Evolutionary conservation across 148 eudicot species (phyloP).

Genomic region (Diospyros lotus): DNA sequence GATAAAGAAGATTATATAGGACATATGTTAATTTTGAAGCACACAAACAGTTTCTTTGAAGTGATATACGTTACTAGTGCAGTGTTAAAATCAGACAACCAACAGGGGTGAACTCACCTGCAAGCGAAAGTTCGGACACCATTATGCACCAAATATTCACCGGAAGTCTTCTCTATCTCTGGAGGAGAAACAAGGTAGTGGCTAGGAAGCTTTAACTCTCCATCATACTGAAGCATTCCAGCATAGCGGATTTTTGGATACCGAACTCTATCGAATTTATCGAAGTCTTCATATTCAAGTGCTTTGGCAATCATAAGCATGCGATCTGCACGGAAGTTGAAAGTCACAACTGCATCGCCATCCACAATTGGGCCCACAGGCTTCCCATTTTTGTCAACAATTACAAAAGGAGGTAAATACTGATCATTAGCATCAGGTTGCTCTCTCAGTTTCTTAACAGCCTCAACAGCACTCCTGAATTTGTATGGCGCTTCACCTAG

Average conservation of each 20-base stretch:
- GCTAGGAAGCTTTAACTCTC: conserved; percentile 76
- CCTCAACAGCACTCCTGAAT: conserved; percentile 63
- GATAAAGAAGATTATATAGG: background rate
- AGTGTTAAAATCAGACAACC: background rate
- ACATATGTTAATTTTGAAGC: background rate
- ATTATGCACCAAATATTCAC: conserved; percentile 66
- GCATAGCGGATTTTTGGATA: conserved; percentile 74
- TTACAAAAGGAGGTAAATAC: conserved; percentile 77
- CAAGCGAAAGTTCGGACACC: conserved; percentile 88
- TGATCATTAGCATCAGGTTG: conserved; percentile 61
- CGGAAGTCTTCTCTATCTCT: conserved; percentile 73
- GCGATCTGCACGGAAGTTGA: conserved; percentile 85
- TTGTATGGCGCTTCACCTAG: conserved; percentile 93
- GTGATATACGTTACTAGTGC: background rate
- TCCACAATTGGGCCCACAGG: conserved; percentile 83
- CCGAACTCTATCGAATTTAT: conserved; percentile 72
- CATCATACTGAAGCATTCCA: conserved; percentile 92
- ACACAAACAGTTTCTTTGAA: background rate
- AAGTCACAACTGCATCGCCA: conserved; percentile 88
- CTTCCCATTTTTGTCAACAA: conserved; percentile 70
- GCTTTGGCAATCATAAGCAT: conserved; percentile 90
- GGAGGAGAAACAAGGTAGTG: conserved; percentile 80
- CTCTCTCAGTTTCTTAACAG: conserved; percentile 69
- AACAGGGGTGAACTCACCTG: conserved; percentile 41
- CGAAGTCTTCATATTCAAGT: conserved; percentile 71